Evolutionary conservation across 1,139 yeast genomes (phyloP).

Genomic region (Nakaseomyces delphensis): DNA sequence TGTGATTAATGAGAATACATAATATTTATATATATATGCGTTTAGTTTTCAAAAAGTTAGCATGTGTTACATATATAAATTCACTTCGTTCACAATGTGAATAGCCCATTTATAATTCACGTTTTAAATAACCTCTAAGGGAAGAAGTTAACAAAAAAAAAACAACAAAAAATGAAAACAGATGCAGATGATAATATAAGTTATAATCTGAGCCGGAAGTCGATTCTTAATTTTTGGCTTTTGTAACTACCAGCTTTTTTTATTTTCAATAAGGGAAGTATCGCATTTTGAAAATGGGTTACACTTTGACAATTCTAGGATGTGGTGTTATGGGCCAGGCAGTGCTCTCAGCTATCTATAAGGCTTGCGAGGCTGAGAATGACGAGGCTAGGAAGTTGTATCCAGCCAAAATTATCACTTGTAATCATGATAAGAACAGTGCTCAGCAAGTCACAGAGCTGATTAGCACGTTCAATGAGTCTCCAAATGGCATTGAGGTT

Average conservation of each 20-base stretch:
- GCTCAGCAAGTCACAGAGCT: constrained; percentile 38
- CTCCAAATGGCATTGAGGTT: constrained; percentile 38
- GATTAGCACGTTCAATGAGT: constrained; percentile 35
- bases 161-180: background rate
- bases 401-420: constrained; percentile 67
- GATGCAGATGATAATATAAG: background rate
- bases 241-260: too few relatives aligned
- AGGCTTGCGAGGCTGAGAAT: constrained; percentile 34
- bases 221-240: too few relatives aligned
- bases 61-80: background rate
- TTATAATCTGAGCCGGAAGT: too few relatives aligned
- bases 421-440: constrained; percentile 55
- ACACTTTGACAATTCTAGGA: constrained; percentile 72
- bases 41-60: background rate
- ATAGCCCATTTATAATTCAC: constrained; percentile 3
- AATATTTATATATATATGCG: too few relatives aligned
- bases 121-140: background rate
- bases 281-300: constrained; percentile 15
- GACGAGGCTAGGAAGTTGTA: constrained; percentile 30
- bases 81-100: background rate
- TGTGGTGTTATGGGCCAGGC: constrained; percentile 98
- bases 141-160: background rate
- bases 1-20: constrained; percentile 47
- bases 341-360: constrained; percentile 71
- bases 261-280: too few relatives aligned